phyloP scores from a whole-genome alignment of 352 stramenopile species.

The Lagenidium sp. region DNA sequence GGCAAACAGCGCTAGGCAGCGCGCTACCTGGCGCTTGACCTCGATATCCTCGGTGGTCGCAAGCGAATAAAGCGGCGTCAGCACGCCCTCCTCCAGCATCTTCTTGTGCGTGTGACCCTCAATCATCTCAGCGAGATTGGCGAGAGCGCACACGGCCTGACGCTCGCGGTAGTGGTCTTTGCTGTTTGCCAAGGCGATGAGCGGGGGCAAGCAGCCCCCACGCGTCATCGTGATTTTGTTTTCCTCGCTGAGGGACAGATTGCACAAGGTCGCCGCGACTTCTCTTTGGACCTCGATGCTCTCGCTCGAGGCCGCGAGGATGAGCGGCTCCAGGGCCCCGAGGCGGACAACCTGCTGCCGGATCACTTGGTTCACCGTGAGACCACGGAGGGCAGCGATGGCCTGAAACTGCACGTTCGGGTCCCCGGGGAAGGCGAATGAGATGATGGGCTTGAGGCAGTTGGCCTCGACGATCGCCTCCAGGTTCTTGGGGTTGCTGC shows the following conservation, averaged over 20 bases:
- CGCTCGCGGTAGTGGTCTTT: constrained; percentile 87
- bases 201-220: constrained; percentile 87
- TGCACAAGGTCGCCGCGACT: constrained; percentile 91
- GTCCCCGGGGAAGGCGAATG: constrained; percentile 90
- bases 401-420: constrained; percentile 96
- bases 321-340: constrained; percentile 92
- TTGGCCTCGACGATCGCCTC: constrained; percentile 84
- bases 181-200: constrained; percentile 85
- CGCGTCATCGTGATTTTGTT: constrained; percentile 96
- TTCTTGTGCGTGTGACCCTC: constrained; percentile 93
- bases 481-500: constrained; percentile 87
- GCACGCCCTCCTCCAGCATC: constrained; percentile 89
- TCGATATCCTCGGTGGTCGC: constrained; percentile 68
- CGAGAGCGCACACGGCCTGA: constrained; percentile 89
- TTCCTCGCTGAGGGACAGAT: constrained; percentile 92
- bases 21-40: constrained; percentile 88
- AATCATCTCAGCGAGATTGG: constrained; percentile 95
- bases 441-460: constrained; percentile 90
- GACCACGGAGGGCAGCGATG: constrained; percentile 88
- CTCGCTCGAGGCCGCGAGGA: constrained; percentile 83
- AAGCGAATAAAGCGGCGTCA: constrained; percentile 88
- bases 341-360: constrained; percentile 88
- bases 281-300: constrained; percentile 95
- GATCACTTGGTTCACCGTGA: constrained; percentile 88
- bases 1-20: constrained; percentile 91